Conservation (phyloP, 139 green algal genomes). For the Chloropicon primus region DNA sequence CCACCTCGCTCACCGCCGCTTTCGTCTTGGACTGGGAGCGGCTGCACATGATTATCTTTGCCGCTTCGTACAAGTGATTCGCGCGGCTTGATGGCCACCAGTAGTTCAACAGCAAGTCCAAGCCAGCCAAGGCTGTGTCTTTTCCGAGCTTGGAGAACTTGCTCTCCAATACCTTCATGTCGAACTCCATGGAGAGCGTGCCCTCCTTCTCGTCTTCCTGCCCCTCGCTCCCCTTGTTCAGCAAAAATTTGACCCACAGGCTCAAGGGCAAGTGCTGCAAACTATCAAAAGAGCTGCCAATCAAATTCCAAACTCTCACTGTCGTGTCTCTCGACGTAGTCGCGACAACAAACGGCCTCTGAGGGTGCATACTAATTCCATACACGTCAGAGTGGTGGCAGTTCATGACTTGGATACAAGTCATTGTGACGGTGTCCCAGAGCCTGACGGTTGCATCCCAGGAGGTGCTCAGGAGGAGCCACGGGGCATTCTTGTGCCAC, state of each 20-base stretch:
- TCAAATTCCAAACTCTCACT: conserved; percentile 25
- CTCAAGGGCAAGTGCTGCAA: background rate
- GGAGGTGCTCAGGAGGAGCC: conserved; percentile 30
- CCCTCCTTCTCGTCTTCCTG: background rate
- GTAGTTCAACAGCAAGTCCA: background rate
- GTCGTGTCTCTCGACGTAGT: conserved; percentile 31
- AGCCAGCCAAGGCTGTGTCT: background rate
- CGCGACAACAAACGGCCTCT: conserved; percentile 27
- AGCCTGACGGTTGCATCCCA: conserved; percentile 33
- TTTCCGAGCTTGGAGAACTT: background rate
- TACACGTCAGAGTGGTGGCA: conserved; percentile 42
- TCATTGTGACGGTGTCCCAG: conserved; percentile 28
- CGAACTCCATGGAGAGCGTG: background rate
- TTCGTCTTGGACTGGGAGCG: background rate
- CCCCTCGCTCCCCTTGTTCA: background rate
- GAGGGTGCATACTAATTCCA: conserved; percentile 26
- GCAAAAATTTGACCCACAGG: background rate
- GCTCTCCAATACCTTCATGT: background rate
- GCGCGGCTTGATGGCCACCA: background rate
- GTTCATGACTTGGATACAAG: conserved; percentile 2
- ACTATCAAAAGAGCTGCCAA: conserved; percentile 1
- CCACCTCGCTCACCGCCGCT: background rate
- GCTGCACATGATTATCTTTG: background rate
- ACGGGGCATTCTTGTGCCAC: conserved; percentile 34
- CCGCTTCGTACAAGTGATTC: background rate